These are phyloP conservation scores for Lodderomyces pseudojiufengensis DNA, from an alignment of 1,139 yeast genomes.

Conservation along the genomic window DNA sequence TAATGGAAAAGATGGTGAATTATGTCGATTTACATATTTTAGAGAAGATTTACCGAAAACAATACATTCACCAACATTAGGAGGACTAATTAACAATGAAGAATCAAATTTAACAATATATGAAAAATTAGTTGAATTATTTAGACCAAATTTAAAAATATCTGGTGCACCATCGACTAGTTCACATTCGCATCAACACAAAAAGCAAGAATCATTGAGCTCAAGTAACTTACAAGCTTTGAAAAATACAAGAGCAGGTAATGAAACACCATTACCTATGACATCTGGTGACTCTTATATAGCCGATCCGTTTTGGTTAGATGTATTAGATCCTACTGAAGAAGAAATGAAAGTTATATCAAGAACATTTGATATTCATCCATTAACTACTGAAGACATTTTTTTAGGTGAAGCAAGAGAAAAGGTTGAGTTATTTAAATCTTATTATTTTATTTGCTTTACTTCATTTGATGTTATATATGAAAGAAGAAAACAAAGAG, in stretches of 20 bases:
- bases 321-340: constrained; percentile 88
- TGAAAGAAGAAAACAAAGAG: constrained; percentile 54
- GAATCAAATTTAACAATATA: constrained; percentile 6
- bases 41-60: constrained; percentile 87
- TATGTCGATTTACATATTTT: constrained; percentile 80
- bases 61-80: constrained; percentile 82
- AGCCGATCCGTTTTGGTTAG: constrained; percentile 77
- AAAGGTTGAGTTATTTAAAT: constrained; percentile 86
- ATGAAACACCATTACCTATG: constrained; percentile 16
- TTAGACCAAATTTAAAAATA: constrained; percentile 24
- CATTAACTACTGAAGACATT: constrained; percentile 93
- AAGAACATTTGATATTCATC: constrained; percentile 91
- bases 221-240: background rate
- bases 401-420: constrained; percentile 92
- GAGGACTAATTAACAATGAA: constrained; percentile 56
- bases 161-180: constrained; percentile 13
- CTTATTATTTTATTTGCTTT: constrained; percentile 89
- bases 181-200: constrained; percentile 2
- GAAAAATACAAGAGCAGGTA: constrained; percentile 13
- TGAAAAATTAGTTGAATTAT: constrained; percentile 22
- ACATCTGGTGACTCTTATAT: constrained; percentile 11
- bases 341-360: constrained; percentile 93
- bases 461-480: constrained; percentile 86
- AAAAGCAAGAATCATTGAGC: constrained; percentile 2
- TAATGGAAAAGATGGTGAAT: constrained; percentile 18